Evolutionary conservation across 768 basidiomycete genomes (phyloP), one percentile per base, ranked within the genome.

Genomic region (Cantharellus cinnabarinus): DNA sequence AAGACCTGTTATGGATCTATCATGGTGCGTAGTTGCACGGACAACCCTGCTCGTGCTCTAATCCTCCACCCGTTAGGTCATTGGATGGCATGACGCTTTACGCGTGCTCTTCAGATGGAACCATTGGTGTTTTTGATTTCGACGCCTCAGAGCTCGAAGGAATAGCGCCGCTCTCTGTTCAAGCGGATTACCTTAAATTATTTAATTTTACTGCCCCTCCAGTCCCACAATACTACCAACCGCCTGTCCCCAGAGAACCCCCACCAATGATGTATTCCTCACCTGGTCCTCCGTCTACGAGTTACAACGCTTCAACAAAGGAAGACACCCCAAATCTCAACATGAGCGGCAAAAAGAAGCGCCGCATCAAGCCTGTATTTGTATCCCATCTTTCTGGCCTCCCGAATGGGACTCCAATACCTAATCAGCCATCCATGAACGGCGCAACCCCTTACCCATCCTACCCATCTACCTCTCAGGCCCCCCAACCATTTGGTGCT

Each of bases 51-150:
- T 40, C 20, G 40, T 48, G 10, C 56, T 61, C 61, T 62, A 38
- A 41, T 58, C 20, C 57, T 15, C 37, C 41, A 35, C 56, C 48
- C 38, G 20, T 2, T 63, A 95, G 91, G 91, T 91, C 91, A 4
- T 80, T 79, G 69, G 93, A 98, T 66, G 95, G 95, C 4, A 75
- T 86, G 51, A 86, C 86, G 2, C 76, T 99, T 0, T 98, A 94
- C 64, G 91, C 90, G 0, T 89, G 87, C 61, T 95, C 93, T 0
- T 94, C 90, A 0, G 95, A 99, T 67, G 95, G 95, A 2, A 91
- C 91, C 0, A 80, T 98, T 58, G 89, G 82, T 1, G 89, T 83
- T 2, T 87, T 95, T 70, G 75, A 78, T 63, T 98, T 98, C 65
- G 82, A 85, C 48, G 67, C 79, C 3, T 60, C 64, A 40, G 89